A percentile compares a stretch with the other conserved stretches of the same genome.
phyloP scores from a whole-genome alignment of 106 monocot genomes.

The Hemerocallis citrina region DNA sequence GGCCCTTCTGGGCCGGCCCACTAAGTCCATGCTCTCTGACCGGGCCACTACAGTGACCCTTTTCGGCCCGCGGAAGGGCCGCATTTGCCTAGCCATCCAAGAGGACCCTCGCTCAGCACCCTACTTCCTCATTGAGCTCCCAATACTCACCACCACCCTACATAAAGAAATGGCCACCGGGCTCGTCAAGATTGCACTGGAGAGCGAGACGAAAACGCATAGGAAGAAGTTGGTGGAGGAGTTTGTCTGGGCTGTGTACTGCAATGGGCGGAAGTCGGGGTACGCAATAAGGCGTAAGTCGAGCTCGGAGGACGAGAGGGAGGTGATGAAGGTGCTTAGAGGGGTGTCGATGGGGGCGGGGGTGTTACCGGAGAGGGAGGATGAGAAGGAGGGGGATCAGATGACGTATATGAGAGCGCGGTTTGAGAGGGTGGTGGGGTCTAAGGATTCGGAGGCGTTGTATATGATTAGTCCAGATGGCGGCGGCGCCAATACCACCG shows the following conservation, averaged over 20 bases:
- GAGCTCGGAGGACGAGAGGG: constrained; percentile 38
- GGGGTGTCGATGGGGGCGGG: constrained; percentile 83
- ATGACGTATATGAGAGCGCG: constrained; percentile 59
- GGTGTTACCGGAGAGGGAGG: constrained; percentile 36
- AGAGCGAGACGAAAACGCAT: constrained; percentile 56
- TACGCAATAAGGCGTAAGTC: constrained; percentile 52
- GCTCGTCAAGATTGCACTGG: constrained; percentile 44
- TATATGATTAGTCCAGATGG: constrained; percentile 73
- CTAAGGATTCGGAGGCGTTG: constrained; percentile 61
- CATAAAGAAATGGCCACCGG: constrained; percentile 66
- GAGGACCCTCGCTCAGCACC: constrained; percentile 53
- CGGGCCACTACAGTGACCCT: constrained; percentile 49
- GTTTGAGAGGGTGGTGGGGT: constrained; percentile 66
- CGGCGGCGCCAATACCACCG: constrained; percentile 11
- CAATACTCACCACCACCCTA: constrained; percentile 43
- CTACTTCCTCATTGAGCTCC: constrained; percentile 67
- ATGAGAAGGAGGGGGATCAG: constrained; percentile 23
- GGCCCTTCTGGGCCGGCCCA: constrained; percentile 33
- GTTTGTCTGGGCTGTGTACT: constrained; percentile 65
- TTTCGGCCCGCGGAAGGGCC: constrained; percentile 47
- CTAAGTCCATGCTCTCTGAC: constrained; percentile 35
- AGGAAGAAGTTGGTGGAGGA: constrained; percentile 55
- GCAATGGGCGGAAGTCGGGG: constrained; percentile 63
- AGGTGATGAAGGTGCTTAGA: constrained; percentile 56
- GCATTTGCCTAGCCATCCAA: constrained; percentile 47